These are phyloP conservation scores for Strobilomyces dryophilus DNA, from an alignment of 768 basidiomycete species.

Conservation along the genomic window DNA sequence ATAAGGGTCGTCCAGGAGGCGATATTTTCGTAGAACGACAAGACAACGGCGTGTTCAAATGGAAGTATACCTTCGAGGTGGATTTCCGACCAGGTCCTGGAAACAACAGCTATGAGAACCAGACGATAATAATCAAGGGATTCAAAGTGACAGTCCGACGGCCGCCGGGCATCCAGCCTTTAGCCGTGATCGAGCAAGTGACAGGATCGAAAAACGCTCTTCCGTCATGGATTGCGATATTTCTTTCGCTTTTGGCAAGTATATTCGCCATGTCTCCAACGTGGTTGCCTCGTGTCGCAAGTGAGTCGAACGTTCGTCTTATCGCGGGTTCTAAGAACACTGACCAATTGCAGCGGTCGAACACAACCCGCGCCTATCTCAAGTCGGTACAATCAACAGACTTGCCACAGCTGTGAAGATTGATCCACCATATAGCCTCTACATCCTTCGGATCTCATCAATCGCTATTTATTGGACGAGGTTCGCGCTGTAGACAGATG, in stretches of 20 bases:
- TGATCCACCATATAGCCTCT: background rate
- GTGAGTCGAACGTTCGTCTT: background rate
- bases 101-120: constrained; percentile 3
- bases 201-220: too few relatives aligned
- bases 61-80: too few relatives aligned
- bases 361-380: background rate
- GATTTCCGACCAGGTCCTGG: too few relatives aligned
- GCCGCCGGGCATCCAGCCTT: background rate
- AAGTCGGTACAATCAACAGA: background rate
- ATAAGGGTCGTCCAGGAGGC: too few relatives aligned
- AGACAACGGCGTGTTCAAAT: too few relatives aligned
- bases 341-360: background rate
- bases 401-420: background rate
- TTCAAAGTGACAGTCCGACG: constrained; percentile 11
- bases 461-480: too few relatives aligned
- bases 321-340: too few relatives aligned
- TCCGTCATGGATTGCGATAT: too few relatives aligned
- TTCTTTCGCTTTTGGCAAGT: too few relatives aligned
- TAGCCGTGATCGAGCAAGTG: too few relatives aligned
- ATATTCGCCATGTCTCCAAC: too few relatives aligned
- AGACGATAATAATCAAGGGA: constrained; percentile 15
- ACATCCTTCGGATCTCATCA: constrained; percentile 8
- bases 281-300: background rate
- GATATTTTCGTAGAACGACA: too few relatives aligned
- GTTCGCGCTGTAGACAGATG: background rate